A percentile compares a stretch with the other conserved stretches of the same genome.
Evolutionary conservation across 495 filamentous ascomycete genomes (phyloP).

Genomic region (Paragyromitra xinjiangensis): DNA sequence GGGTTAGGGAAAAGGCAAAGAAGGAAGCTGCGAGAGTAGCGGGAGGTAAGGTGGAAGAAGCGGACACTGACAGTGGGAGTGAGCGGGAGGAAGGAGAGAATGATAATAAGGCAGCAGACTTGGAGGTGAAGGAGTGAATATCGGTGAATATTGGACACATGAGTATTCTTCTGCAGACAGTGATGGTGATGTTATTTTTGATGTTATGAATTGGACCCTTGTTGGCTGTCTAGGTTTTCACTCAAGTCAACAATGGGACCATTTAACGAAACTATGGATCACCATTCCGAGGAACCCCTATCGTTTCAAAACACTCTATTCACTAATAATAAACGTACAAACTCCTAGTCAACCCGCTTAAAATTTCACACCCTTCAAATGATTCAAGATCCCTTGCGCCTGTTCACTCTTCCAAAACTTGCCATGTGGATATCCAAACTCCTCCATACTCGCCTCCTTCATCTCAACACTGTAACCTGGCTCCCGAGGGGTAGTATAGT

Average conservation of each 20-base stretch:
- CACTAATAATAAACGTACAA: neutral
- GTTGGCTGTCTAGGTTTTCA: conserved; percentile 7
- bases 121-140: conserved; percentile 7
- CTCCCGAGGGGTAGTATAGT: conserved; percentile 83
- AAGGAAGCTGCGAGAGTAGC: conserved; percentile 20
- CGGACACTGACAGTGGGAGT: neutral
- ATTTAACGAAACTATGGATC: neutral
- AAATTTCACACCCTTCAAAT: conserved; percentile 52
- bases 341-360: neutral
- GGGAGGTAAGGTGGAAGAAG: neutral
- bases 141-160: neutral
- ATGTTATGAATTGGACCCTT: neutral
- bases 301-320: neutral
- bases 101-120: neutral
- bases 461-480: conserved; percentile 93
- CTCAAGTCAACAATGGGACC: neutral
- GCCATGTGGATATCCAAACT: conserved; percentile 74
- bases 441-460: conserved; percentile 85
- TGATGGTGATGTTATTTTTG: conserved; percentile 1
- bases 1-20: conserved; percentile 39
- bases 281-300: neutral
- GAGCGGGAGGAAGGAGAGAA: neutral
- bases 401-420: conserved; percentile 84
- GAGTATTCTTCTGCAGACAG: conserved; percentile 6
- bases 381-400: conserved; percentile 72